phyloP scores from a whole-genome alignment of 192 early-diverging fungal species.

The Backusella morwellensis region DNA sequence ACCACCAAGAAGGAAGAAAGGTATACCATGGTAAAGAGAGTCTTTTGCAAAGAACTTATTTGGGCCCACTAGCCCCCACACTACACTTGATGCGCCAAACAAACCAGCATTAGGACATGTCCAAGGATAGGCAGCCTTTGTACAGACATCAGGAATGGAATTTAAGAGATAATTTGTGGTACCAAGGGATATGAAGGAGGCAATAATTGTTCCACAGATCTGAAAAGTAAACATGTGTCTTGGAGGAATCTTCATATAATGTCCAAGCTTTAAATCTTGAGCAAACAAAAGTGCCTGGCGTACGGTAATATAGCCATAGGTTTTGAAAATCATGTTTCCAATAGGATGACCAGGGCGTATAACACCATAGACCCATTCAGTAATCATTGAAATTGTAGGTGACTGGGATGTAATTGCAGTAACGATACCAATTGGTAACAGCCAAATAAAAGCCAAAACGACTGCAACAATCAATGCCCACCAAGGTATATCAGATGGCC shows the following conservation, averaged over 20 bases:
- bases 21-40: constrained; percentile 42
- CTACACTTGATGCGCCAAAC: constrained; percentile 72
- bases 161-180: constrained; percentile 68
- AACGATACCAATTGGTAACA: constrained; percentile 64
- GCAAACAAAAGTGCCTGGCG: constrained; percentile 61
- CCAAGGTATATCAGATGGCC: constrained; percentile 59
- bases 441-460: constrained; percentile 47
- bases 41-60: constrained; percentile 59
- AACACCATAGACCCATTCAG: constrained; percentile 68
- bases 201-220: constrained; percentile 68
- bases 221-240: constrained; percentile 78
- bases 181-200: constrained; percentile 65
- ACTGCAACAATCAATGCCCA: constrained; percentile 56
- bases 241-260: constrained; percentile 85
- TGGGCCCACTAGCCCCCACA: constrained; percentile 82
- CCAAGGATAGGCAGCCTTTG: constrained; percentile 60
- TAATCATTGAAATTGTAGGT: constrained; percentile 60
- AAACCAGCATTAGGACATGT: constrained; percentile 54
- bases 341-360: constrained; percentile 61
- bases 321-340: constrained; percentile 71
- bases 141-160: constrained; percentile 57
- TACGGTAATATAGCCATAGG: constrained; percentile 56
- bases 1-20: constrained; percentile 62
- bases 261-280: constrained; percentile 72
- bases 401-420: constrained; percentile 59